phyloP scores from a whole-genome alignment of 257 asterid genomes.

The Solanum pinnatisectum region DNA sequence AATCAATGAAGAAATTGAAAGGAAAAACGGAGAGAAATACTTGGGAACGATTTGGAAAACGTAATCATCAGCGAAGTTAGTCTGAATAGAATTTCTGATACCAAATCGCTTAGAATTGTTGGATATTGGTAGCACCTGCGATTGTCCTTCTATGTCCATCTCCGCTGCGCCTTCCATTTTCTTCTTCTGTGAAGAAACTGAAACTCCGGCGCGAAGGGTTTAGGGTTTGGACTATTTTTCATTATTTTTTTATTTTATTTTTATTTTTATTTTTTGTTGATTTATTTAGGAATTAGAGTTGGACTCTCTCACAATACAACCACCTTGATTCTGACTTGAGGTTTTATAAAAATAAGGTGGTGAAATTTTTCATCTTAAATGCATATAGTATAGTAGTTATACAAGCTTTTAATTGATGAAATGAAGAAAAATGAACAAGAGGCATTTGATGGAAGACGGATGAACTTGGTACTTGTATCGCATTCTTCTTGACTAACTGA shows the following conservation, averaged over 20 bases:
- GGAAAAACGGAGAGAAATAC: conserved; percentile 15
- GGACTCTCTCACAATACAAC: not conserved
- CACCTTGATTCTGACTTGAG: not conserved
- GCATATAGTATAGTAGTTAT: not conserved
- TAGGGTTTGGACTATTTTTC: not conserved
- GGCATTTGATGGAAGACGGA: no score
- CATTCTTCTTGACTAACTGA: no score
- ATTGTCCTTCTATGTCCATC: conserved; percentile 71
- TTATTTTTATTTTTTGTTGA: no score
- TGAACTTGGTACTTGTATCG: not conserved
- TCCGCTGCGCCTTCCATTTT: not conserved
- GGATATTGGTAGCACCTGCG: not conserved
- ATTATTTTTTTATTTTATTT: no score
- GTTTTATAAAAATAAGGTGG: not conserved
- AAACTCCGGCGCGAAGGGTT: not conserved
- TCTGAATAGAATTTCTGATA: conserved; percentile 66
- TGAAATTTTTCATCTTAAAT: not conserved
- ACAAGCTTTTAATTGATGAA: not conserved
- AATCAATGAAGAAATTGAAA: not conserved
- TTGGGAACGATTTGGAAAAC: conserved; percentile 77
- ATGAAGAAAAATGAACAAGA: fast-evolving
- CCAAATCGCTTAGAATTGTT: conserved; percentile 39
- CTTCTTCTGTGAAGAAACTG: not conserved
- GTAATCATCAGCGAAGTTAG: conserved; percentile 88
- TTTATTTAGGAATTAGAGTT: not conserved